Evolutionary conservation across 2,329 filamentous ascomycete genomes (phyloP).

Genomic region (Penicillium griseofulvum): DNA sequence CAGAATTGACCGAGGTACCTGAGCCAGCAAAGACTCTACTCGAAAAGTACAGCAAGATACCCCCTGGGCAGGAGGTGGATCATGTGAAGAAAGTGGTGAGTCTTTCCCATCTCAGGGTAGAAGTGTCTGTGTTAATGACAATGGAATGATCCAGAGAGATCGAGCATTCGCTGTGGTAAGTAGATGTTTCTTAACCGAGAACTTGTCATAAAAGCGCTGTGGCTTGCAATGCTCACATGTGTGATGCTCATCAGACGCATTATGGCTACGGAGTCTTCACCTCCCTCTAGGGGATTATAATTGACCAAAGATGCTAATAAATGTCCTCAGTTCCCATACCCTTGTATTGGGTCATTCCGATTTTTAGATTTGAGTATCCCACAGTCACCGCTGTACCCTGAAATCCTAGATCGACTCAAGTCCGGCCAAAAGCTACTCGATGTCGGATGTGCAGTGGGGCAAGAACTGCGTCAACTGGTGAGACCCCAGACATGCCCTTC

Average conservation of each 20-base stretch:
- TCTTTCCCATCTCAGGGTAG: not conserved
- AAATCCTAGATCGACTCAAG: conserved; percentile 21
- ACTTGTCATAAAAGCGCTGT: not conserved
- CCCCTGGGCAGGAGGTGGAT: conserved; percentile 10
- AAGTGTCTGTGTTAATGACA: not conserved
- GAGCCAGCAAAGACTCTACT: conserved; percentile 19
- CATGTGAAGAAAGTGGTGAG: conserved; percentile 21
- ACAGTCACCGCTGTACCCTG: conserved; percentile 18
- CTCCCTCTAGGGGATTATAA: not conserved
- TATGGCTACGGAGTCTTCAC: not conserved
- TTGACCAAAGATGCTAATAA: not conserved
- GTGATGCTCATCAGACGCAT: not conserved
- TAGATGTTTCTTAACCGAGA: not conserved
- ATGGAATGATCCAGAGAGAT: conserved; percentile 15
- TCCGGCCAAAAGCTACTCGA: conserved; percentile 22
- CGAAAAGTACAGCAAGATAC: conserved; percentile 20
- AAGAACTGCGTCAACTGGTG: conserved; percentile 25
- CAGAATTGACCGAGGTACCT: conserved; percentile 10
- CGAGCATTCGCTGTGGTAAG: conserved; percentile 20
- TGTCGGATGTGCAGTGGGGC: conserved; percentile 24
- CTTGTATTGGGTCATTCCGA: conserved; percentile 23
- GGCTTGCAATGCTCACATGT: not conserved
- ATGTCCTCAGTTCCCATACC: conserved; percentile 20
- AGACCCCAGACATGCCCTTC: not conserved
- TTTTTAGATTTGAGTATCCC: conserved; percentile 25